A percentile compares a stretch with the other conserved stretches of the same genome.
Conservation (phyloP, 1,139 yeast species). For the Ashbya aceris region DNA sequence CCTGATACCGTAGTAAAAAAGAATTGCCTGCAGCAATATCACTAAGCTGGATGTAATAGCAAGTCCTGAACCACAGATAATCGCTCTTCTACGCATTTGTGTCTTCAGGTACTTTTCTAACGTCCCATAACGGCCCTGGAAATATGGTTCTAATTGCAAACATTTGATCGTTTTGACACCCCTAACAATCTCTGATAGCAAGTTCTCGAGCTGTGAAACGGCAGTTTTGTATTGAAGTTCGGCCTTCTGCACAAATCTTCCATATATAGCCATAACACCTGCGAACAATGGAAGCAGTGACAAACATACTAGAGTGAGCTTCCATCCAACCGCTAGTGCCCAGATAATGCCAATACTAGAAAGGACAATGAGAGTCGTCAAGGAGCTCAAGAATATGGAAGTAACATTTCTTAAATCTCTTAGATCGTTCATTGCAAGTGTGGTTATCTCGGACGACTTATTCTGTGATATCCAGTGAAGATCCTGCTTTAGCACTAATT, state of each 20-base stretch:
- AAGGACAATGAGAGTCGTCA: slow-evolving; percentile 45
- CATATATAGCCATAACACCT: slow-evolving; percentile 43
- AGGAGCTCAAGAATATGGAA: slow-evolving; percentile 49
- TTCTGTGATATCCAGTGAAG: slow-evolving; percentile 44
- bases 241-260: slow-evolving; percentile 40
- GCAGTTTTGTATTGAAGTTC: slow-evolving; percentile 55
- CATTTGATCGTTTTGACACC: slow-evolving; percentile 58
- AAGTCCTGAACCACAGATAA: slow-evolving; percentile 49
- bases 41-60: slow-evolving; percentile 47
- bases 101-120: slow-evolving; percentile 28
- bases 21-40: slow-evolving; percentile 55
- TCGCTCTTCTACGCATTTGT: slow-evolving; percentile 41
- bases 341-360: slow-evolving; percentile 57
- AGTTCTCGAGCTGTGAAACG: slow-evolving; percentile 45
- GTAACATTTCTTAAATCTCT: slow-evolving; percentile 64
- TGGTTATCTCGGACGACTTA: slow-evolving; percentile 49
- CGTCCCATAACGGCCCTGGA: slow-evolving; percentile 33
- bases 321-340: slow-evolving; percentile 83
- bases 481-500: slow-evolving; percentile 43
- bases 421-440: slow-evolving; percentile 68
- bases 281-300: slow-evolving; percentile 60
- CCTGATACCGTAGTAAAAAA: slow-evolving; percentile 68
- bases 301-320: slow-evolving; percentile 68
- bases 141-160: slow-evolving; percentile 43
- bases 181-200: slow-evolving; percentile 47